These are phyloP conservation scores for Vitis rupestris DNA, from an alignment of 164 flowering plant genomes.

Conservation along the genomic window DNA sequence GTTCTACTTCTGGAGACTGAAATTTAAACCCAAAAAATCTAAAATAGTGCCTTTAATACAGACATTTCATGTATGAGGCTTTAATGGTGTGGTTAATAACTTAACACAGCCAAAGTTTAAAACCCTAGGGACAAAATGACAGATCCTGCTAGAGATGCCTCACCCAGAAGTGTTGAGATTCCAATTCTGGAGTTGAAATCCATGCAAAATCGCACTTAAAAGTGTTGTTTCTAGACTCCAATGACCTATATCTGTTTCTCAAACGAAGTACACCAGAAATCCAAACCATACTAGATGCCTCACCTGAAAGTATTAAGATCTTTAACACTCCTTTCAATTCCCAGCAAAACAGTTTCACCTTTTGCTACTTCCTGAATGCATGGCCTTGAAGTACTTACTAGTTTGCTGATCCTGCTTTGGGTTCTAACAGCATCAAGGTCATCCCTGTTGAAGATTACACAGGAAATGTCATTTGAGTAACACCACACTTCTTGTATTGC, in stretches of 20 bases:
- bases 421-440: constrained; percentile 12
- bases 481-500: not conserved
- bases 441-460: constrained; percentile 20
- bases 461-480: not conserved
- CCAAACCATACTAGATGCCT: not conserved
- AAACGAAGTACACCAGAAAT: not conserved
- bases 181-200: not conserved
- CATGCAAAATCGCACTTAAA: not conserved
- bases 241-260: not conserved
- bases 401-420: constrained; percentile 20
- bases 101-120: too few species aligned
- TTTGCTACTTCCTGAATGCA: constrained; percentile 13
- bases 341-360: constrained; percentile 19
- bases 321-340: constrained; percentile 18
- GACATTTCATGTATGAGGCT: too few species aligned
- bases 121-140: not conserved
- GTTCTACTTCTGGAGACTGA: too few species aligned
- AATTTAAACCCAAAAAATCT: too few species aligned
- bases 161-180: not conserved
- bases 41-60: too few species aligned
- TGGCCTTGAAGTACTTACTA: constrained; percentile 12
- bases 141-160: not conserved
- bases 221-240: not conserved
- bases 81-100: too few species aligned
- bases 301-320: constrained; percentile 14